These are phyloP conservation scores for Pseudozyma thailandica DNA, from an alignment of 1,284 basidiomycete genomes.

Conservation along the genomic window DNA sequence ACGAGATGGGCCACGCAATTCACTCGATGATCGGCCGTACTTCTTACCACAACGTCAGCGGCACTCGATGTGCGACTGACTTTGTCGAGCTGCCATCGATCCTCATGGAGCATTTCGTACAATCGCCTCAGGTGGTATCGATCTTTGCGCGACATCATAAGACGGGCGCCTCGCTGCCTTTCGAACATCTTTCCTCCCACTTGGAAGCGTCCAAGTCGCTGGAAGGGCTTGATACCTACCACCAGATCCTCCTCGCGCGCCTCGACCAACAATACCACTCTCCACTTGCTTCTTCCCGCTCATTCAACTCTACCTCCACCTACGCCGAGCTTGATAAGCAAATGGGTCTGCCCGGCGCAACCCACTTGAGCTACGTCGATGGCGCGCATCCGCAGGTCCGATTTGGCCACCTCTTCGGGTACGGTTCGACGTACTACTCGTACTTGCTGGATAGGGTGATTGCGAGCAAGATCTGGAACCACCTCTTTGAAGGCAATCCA, in stretches of 20 bases:
- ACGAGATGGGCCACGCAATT: slow-evolving; percentile 99
- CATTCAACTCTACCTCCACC: slow-evolving; percentile 74
- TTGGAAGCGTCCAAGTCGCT: slow-evolving; percentile 43
- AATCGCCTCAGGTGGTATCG: slow-evolving; percentile 81
- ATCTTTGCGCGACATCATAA: slow-evolving; percentile 76
- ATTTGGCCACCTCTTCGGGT: slow-evolving; percentile 94
- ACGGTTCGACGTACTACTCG: slow-evolving; percentile 96
- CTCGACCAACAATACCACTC: slow-evolving; percentile 94
- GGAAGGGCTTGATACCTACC: slow-evolving; percentile 79
- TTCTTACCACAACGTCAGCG: slow-evolving; percentile 96
- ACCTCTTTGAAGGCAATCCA: slow-evolving; percentile 75
- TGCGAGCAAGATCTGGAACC: slow-evolving; percentile 85
- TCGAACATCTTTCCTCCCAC: slow-evolving; percentile 72
- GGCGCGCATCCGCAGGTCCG: slow-evolving; percentile 79
- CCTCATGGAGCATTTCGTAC: slow-evolving; percentile 95
- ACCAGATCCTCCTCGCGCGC: slow-evolving; percentile 87
- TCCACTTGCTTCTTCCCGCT: slow-evolving; percentile 65
- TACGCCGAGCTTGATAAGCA: slow-evolving; percentile 65
- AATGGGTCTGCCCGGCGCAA: slow-evolving; percentile 40
- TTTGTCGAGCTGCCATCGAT: slow-evolving; percentile 98
- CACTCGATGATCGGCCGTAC: slow-evolving; percentile 99
- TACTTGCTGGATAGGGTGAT: slow-evolving; percentile 96
- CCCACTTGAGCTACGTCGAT: slow-evolving; percentile 21
- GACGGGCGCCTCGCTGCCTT: slow-evolving; percentile 77
- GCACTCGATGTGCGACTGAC: slow-evolving; percentile 97